Evolutionary conservation across 139 green algal species (phyloP), one percentile per base, ranked within the genome.

Genomic region (Spirogloea muscicola): DNA sequence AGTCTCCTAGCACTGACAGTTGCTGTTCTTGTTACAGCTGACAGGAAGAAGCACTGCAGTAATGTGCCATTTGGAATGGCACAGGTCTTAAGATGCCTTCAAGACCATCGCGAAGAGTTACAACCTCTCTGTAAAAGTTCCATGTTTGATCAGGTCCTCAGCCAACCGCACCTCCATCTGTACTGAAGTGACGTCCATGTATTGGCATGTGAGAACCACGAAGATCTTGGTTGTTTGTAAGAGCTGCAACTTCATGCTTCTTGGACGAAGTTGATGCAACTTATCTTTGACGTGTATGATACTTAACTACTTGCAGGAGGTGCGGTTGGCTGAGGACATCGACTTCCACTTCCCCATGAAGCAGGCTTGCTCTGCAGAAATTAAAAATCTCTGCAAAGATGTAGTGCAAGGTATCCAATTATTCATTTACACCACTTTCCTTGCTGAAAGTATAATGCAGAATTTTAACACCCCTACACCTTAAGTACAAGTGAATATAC

Each of bases 11-110:
- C 9, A 5, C 2, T 61, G 58, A n/a, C 1, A 2, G 18, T 25
- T 25, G 1, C 31, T 27, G 18, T 21, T 21, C 31, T 2, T 25
- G 13, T 6, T 57, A 29, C 69, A 77, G 76, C 72, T 3, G 78
- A 84, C 38, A 61, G 78, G 29, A n/a, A 21, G 44, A 71, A 31
- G 31, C 59, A 85, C n/a, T 84, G 78, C 55, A 49, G 75, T 18
- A 66, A 79, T 31, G 38, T 84, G 31, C 49, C 75, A 27, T 38
- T 57, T 29, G 78, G 78, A 42, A 55, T 67, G 29, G 62, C 89
- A 0, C 87, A 89, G 0, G 89, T 96, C 1, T 91, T 96, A 46
- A 76, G 84, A 51, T 96, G 90, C 83, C 79, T 96, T 39, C 86
- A 90, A 78, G 84, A 86, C 10, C 67, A 83, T 9, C 88, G 91